These are phyloP conservation scores for Penicillium fimorum DNA, from an alignment of 495 filamentous ascomycete species.

Conservation along the genomic window DNA sequence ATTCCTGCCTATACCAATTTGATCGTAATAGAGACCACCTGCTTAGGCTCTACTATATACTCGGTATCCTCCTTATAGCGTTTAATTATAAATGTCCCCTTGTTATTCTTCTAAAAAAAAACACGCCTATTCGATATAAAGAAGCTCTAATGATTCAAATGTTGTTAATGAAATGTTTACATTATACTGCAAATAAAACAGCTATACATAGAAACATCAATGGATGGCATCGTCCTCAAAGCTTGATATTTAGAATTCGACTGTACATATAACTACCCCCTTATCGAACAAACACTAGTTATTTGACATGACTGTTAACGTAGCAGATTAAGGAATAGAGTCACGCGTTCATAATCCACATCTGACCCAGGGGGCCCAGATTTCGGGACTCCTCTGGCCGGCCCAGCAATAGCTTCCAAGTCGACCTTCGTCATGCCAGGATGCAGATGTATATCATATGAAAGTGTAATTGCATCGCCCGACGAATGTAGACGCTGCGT, in stretches of 20 bases:
- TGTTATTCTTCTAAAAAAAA: too few relatives aligned
- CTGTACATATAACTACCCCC: not conserved
- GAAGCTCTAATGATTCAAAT: too few relatives aligned
- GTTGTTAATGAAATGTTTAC: too few relatives aligned
- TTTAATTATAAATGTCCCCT: too few relatives aligned
- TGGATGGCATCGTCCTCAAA: too few relatives aligned
- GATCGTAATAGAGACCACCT: not conserved
- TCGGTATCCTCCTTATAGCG: too few relatives aligned
- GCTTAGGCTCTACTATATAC: too few relatives aligned
- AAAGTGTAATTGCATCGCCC: conserved; percentile 41
- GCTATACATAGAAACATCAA: too few relatives aligned
- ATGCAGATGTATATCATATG: conserved; percentile 60
- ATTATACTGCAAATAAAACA: too few relatives aligned
- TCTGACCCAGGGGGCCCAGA: conserved; percentile 50
- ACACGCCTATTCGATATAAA: too few relatives aligned
- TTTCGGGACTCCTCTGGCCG: conserved; percentile 56
- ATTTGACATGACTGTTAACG: conserved; percentile 14
- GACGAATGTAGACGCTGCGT: conserved; percentile 46
- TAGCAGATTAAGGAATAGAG: conserved; percentile 57
- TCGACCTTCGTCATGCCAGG: conserved; percentile 66
- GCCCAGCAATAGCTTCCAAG: conserved; percentile 61
- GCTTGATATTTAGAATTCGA: too few relatives aligned
- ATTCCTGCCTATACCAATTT: not conserved
- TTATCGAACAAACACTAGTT: not conserved
- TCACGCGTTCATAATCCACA: conserved; percentile 67